Base-by-base conservation (phyloP, 768 basidiomycete genomes). In the Calvatia gigantea region DNA sequence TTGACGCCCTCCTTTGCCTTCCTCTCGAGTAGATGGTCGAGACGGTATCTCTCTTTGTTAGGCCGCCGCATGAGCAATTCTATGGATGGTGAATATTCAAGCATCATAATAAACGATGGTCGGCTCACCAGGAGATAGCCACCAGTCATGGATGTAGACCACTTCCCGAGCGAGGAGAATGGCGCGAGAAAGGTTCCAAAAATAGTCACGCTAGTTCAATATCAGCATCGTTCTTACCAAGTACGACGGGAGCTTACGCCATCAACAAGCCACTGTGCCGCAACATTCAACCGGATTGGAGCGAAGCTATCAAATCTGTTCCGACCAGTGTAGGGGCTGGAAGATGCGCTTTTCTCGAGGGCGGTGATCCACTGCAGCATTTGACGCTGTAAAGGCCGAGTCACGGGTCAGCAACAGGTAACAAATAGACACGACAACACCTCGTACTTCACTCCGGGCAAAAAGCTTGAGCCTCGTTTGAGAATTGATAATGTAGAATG, bases 71-170 rank as follows among this genome's bases (percentile, higher is more conserved):
- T 70, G 59, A 89, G 85, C 38, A 97, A 71, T 67, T 97, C 90
- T 87, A 62, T n/a, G 23, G 7, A 3, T 32, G 1, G 25, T 37
- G 14, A 29, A 42, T 17, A 39, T 25, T 39, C 23, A 21, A 25
- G 38, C 27, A 17, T 27, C 32, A 23, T 3, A 21, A 37, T 12
- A 17, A n/a, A 23, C n/a, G n/a, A n/a, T n/a, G n/a, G n/a, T n/a
- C n/a, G 31, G 28, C 63, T 51, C 65, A 91, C 91, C 87, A 3
- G 92, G 93, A 23, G 92, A 92, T 21, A 94, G 74, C 97, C 96
- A 98, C 96, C 96, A 98, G 70, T 96, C 96, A 66, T 98, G 97
- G 33, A 98, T 97, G 66, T 94, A 95, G 53, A 97, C 94, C 42
- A 73, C 79, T 63, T 93, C 87, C 67, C 86, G 87, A 0, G 96